phyloP scores from a whole-genome alignment of 2,329 filamentous ascomycete genomes.

The Cryphonectria naterciae region DNA sequence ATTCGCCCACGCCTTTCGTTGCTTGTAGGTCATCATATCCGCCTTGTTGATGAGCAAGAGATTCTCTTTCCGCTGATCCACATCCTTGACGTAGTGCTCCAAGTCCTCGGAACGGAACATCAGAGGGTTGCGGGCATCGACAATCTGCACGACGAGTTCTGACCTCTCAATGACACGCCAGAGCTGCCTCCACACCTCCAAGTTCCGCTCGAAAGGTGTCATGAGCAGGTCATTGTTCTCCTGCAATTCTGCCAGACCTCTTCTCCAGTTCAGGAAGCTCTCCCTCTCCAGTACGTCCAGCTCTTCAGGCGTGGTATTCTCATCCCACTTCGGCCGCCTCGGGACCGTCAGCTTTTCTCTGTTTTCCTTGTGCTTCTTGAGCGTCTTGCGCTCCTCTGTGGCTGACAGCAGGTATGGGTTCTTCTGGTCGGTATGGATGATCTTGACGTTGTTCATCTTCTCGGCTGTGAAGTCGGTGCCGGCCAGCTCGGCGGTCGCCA shows the following conservation, averaged over 20 bases:
- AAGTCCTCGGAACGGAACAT: slow-evolving; percentile 94
- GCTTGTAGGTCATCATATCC: slow-evolving; percentile 93
- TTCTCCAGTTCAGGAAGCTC: slow-evolving; percentile 82
- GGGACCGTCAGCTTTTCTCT: slow-evolving; percentile 82
- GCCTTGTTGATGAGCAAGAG: slow-evolving; percentile 96
- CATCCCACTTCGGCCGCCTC: slow-evolving; percentile 85
- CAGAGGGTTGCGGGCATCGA: slow-evolving; percentile 92
- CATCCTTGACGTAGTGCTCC: slow-evolving; percentile 91
- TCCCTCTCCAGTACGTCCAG: slow-evolving; percentile 80
- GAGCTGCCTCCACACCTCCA: slow-evolving; percentile 96
- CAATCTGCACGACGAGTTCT: slow-evolving; percentile 95
- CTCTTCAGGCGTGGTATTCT: slow-evolving; percentile 79
- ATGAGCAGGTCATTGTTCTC: slow-evolving; percentile 93
- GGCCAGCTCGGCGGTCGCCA: slow-evolving; percentile 94
- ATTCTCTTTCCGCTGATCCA: slow-evolving; percentile 87
- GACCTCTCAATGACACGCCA: slow-evolving; percentile 98
- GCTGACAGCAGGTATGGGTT: slow-evolving; percentile 92
- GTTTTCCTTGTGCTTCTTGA: slow-evolving; percentile 84
- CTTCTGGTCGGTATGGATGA: slow-evolving; percentile 94
- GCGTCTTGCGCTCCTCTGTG: slow-evolving; percentile 76
- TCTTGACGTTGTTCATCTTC: slow-evolving; percentile 99
- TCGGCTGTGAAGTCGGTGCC: slow-evolving; percentile 98
- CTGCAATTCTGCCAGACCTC: slow-evolving; percentile 88
- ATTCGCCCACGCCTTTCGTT: slow-evolving; percentile 82
- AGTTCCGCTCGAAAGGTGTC: slow-evolving; percentile 96